These are phyloP conservation scores for Phytophthora agathidicida DNA, from an alignment of 352 stramenopile genomes.

Conservation along the genomic window DNA sequence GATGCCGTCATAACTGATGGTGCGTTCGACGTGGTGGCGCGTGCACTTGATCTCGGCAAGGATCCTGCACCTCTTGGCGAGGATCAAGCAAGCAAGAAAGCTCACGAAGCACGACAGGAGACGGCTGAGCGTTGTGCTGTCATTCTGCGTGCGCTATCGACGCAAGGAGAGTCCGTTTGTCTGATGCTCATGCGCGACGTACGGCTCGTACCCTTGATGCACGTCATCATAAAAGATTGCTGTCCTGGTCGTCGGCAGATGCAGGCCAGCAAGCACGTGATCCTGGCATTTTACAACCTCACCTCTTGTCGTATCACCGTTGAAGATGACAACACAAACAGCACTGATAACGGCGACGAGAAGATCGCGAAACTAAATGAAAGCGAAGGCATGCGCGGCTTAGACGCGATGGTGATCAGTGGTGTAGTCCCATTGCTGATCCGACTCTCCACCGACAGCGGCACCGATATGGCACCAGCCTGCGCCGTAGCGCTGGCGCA, in stretches of 20 bases:
- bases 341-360: not conserved
- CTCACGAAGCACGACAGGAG: slow-evolving; percentile 39
- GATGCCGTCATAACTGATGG: slow-evolving; percentile 60
- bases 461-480: slow-evolving; percentile 64
- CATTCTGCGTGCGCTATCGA: slow-evolving; percentile 74
- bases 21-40: slow-evolving; percentile 61
- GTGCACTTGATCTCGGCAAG: slow-evolving; percentile 33
- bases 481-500: slow-evolving; percentile 77
- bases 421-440: slow-evolving; percentile 74
- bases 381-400: slow-evolving; percentile 30
- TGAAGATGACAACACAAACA: slow-evolving; percentile 11
- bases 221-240: slow-evolving; percentile 40
- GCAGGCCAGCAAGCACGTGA: slow-evolving; percentile 53
- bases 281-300: slow-evolving; percentile 80
- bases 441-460: slow-evolving; percentile 49
- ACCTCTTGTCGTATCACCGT: slow-evolving; percentile 47
- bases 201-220: slow-evolving; percentile 59
- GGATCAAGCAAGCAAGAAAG: slow-evolving; percentile 20
- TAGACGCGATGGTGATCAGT: slow-evolving; percentile 57
- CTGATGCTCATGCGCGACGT: slow-evolving; percentile 53
- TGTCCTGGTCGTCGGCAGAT: slow-evolving; percentile 45
- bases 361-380: not conserved
- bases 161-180: slow-evolving; percentile 47
- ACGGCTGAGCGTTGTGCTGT: slow-evolving; percentile 69
- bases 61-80: not conserved